A percentile compares a stretch with the other conserved stretches of the same genome.
Conservation (phyloP, 768 basidiomycete genomes). For the Podaxis pistillaris region DNA sequence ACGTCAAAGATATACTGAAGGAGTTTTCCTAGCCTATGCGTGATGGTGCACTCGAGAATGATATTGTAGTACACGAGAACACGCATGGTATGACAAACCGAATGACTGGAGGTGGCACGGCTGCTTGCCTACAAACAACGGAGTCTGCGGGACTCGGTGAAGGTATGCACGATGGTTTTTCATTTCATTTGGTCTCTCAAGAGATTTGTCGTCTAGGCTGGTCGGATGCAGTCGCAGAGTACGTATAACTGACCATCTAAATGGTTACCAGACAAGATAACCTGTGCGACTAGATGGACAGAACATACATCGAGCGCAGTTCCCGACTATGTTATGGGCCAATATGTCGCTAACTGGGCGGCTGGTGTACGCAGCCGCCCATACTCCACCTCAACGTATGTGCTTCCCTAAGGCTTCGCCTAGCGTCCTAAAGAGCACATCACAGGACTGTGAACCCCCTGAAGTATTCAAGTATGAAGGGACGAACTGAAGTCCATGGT, state of each 20-base stretch:
- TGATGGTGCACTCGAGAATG: constrained; percentile 55
- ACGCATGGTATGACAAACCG: constrained; percentile 42
- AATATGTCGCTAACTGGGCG: constrained; percentile 44
- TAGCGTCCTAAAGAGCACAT: no score
- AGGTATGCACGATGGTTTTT: constrained; percentile 2
- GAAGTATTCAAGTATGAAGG: constrained; percentile 9
- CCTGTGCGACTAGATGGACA: constrained; percentile 23
- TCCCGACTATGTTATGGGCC: constrained; percentile 34
- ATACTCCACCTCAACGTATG: constrained; percentile 44
- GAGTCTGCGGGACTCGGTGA: constrained; percentile 59
- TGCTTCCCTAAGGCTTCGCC: constrained; percentile 1
- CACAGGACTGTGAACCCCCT: constrained; percentile 8
- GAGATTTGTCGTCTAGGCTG: constrained; percentile 16
- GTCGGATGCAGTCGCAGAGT: constrained; percentile 45
- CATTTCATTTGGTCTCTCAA: neutral
- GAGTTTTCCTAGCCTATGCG: constrained; percentile 36
- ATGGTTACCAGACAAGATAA: neutral
- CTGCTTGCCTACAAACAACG: constrained; percentile 47
- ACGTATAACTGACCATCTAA: neutral
- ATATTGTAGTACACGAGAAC: constrained; percentile 40
- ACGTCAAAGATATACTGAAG: neutral
- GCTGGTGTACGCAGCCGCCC: constrained; percentile 48
- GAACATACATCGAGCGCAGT: constrained; percentile 30
- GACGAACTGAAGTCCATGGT: constrained; percentile 3
- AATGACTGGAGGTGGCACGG: constrained; percentile 48